Evolutionary conservation across 345 rosid genomes (phyloP).

Genomic region (Hypericum perforatum): DNA sequence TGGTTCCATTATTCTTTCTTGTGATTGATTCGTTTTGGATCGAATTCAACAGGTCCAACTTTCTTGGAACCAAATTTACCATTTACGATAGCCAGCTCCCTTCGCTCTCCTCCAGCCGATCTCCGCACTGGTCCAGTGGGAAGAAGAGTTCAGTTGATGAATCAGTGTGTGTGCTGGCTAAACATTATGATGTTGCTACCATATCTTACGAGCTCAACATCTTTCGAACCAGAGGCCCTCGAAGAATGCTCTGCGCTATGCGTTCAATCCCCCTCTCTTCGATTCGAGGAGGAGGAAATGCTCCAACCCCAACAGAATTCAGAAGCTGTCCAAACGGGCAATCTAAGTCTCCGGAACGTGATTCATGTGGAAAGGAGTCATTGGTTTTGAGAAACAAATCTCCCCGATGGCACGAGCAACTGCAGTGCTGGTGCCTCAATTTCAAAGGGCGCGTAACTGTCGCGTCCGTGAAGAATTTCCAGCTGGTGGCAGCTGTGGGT

Average conservation of each 20-base stretch:
- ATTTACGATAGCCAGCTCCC: conserved; percentile 51
- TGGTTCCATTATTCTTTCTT: conserved; percentile 3
- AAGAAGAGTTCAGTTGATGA: conserved; percentile 35
- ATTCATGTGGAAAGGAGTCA: conserved; percentile 36
- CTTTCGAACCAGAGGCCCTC: conserved; percentile 81
- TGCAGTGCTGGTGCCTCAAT: conserved; percentile 91
- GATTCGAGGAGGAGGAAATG: conserved; percentile 53
- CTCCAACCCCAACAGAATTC: conserved; percentile 46
- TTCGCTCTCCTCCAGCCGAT: conserved; percentile 25
- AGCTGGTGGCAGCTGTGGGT: conserved; percentile 63
- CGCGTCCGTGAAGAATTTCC: conserved; percentile 92
- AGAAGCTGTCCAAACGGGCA: conserved; percentile 15
- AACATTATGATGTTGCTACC: conserved; percentile 37
- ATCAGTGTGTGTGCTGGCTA: conserved; percentile 30
- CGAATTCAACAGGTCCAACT: conserved; percentile 60
- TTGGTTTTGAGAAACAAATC: conserved; percentile 72
- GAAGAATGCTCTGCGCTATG: conserved; percentile 79
- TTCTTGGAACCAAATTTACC: conserved; percentile 82
- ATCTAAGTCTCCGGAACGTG: conserved; percentile 6
- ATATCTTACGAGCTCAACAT: conserved; percentile 72
- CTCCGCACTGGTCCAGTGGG: conserved; percentile 18
- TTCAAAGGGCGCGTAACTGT: conserved; percentile 87
- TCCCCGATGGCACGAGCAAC: conserved; percentile 96
- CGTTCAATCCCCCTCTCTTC: conserved; percentile 52
- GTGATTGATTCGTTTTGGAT: conserved; percentile 7